Conservation (phyloP, 225 moss, liverwort and hornwort species). For the Physcomitrellopsis africana region DNA sequence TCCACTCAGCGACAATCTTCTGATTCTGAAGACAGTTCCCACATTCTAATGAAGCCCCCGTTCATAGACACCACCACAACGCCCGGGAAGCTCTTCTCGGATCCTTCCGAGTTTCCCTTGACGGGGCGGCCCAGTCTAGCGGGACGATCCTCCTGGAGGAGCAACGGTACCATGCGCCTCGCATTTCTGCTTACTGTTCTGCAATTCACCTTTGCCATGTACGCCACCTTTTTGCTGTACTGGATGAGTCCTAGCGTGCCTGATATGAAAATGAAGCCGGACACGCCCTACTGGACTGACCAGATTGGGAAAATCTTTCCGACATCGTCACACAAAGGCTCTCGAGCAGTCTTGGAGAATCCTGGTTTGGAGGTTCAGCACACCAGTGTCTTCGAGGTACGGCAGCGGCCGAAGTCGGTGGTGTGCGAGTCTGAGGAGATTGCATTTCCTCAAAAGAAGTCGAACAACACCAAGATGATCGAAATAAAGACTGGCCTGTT, state of each 20-base stretch:
- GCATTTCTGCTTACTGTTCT: conserved; percentile 67
- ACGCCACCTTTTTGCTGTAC: conserved; percentile 80
- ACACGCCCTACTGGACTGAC: conserved; percentile 38
- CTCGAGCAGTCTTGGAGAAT: no score
- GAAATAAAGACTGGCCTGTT: conserved; percentile 61
- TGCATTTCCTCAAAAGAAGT: conserved; percentile 70
- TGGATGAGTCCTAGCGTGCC: conserved; percentile 70
- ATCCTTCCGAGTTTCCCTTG: background rate
- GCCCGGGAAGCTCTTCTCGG: background rate
- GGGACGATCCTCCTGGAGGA: conserved; percentile 12
- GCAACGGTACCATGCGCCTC: conserved; percentile 42
- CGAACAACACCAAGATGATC: conserved; percentile 64
- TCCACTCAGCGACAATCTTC: background rate
- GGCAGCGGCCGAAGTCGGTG: background rate
- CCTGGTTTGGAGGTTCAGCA: no score
- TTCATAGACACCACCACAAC: background rate
- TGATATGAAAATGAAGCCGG: conserved; percentile 47
- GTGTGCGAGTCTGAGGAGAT: conserved; percentile 69
- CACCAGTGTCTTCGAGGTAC: background rate
- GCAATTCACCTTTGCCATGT: conserved; percentile 77
- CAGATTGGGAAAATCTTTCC: conserved; percentile 41
- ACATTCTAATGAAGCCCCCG: conserved; percentile 1
- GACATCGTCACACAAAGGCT: background rate
- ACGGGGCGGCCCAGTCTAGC: conserved; percentile 19
- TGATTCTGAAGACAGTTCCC: conserved; percentile 9